Percentiles rank a stretch among this genome's conserved stretches.
These are phyloP conservation scores for Lentinula novae-zelandiae DNA, from an alignment of 1,284 basidiomycete species.

Conservation along the genomic window DNA sequence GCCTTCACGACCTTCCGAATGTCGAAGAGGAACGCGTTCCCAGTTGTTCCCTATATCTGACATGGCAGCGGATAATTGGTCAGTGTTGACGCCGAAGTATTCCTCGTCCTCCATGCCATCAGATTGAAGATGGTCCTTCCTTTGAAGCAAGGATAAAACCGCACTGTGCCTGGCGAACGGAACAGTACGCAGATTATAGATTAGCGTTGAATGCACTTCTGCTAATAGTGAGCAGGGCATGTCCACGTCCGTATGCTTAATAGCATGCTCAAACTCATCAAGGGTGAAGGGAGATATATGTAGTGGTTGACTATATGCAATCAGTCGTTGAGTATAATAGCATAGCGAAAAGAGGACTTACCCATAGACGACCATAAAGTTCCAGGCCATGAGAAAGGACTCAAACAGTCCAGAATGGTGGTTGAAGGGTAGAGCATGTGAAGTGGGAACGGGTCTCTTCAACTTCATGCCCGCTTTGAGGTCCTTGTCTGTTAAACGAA, in stretches of 20 bases:
- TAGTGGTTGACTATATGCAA: constrained; percentile 67
- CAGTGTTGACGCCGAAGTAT: constrained; percentile 52
- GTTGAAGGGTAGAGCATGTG: constrained; percentile 70
- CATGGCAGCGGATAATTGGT: constrained; percentile 59
- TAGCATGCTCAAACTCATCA: constrained; percentile 89
- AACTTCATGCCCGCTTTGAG: constrained; percentile 70
- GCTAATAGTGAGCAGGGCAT: constrained; percentile 75
- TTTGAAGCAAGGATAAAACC: constrained; percentile 56
- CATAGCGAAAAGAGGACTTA: constrained; percentile 33
- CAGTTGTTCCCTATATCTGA: constrained; percentile 76
- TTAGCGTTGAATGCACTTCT: constrained; percentile 86
- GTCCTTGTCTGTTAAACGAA: constrained; percentile 73
- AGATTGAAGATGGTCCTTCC: constrained; percentile 37
- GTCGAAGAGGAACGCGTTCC: constrained; percentile 71
- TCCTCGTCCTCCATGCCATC: constrained; percentile 35
- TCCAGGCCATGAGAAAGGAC: constrained; percentile 86
- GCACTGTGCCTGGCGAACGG: constrained; percentile 68
- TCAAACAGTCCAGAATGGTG: constrained; percentile 73
- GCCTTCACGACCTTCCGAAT: constrained; percentile 62
- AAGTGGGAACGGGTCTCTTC: constrained; percentile 67
- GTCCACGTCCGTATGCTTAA: constrained; percentile 74
- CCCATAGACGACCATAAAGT: constrained; percentile 91
- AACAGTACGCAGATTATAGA: constrained; percentile 85
- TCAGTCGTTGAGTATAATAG: constrained; percentile 8
- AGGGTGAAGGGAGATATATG: constrained; percentile 88